phyloP scores from a whole-genome alignment of 805 yeast species.

The Candida anglica region DNA sequence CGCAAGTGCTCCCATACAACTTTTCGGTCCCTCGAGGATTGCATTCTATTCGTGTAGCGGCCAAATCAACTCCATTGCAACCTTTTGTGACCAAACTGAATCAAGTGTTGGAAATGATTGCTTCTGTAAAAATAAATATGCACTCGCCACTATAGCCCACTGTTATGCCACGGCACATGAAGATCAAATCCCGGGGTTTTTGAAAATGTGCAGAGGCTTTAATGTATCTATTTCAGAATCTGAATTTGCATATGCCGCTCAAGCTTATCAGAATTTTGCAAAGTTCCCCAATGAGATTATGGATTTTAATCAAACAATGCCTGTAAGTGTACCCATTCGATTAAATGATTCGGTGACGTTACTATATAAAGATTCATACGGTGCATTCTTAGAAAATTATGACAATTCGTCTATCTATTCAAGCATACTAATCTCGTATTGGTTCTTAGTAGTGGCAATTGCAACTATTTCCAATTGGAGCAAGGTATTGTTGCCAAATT shows the following conservation, averaged over 20 bases:
- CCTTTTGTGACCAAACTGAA: constrained; percentile 16
- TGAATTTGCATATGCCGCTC: constrained; percentile 17
- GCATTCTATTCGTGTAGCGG: constrained; percentile 28
- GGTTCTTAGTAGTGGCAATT: constrained; percentile 23
- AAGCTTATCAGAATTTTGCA: constrained; percentile 13
- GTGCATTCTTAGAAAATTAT: constrained; percentile 38
- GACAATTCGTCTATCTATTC: constrained; percentile 44
- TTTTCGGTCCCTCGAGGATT: constrained; percentile 22
- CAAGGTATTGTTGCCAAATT: constrained; percentile 21
- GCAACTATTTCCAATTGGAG: constrained; percentile 27
- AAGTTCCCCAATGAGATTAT: constrained; percentile 8
- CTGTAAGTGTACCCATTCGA: constrained; percentile 21
- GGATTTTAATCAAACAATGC: constrained; percentile 4
- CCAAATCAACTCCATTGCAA: constrained; percentile 15
- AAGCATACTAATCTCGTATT: constrained; percentile 22
- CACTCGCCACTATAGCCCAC: constrained; percentile 26
- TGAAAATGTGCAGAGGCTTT: constrained; percentile 21
- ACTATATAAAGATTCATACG: constrained; percentile 23
- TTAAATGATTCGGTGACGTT: constrained; percentile 16
- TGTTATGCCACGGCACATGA: constrained; percentile 26
- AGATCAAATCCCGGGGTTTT: constrained; percentile 17
- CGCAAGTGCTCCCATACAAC: constrained; percentile 28
- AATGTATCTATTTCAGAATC: constrained; percentile 16
- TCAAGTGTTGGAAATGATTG: constrained; percentile 9
- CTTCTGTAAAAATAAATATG: constrained; percentile 19